Percentiles rank a stretch among this genome's conserved stretches.
Evolutionary conservation across 768 basidiomycete species (phyloP).

Genomic region (Tulasnella sp.): DNA sequence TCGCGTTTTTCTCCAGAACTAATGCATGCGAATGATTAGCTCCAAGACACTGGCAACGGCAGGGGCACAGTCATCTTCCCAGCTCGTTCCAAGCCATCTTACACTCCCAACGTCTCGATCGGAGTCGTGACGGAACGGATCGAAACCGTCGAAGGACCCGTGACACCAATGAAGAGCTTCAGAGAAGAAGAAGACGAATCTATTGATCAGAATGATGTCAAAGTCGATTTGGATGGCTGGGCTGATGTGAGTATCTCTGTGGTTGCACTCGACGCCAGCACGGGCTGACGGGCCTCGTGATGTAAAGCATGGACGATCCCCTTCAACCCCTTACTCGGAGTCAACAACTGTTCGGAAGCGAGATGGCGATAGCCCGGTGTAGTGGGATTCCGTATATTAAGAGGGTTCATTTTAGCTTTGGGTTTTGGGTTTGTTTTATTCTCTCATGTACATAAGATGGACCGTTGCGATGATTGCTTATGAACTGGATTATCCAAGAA

Average conservation of each 20-base stretch:
- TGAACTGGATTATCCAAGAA: not conserved
- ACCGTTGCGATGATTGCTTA: not conserved
- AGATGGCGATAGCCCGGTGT: not conserved
- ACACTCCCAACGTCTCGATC: not conserved
- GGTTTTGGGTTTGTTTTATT: not conserved
- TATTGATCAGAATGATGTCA: not conserved
- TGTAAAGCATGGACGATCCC: not conserved
- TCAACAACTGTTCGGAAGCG: not conserved
- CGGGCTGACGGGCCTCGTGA: not conserved
- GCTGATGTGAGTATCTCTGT: not conserved
- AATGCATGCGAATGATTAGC: not conserved
- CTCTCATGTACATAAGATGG: not conserved
- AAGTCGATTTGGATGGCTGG: conserved; percentile 1
- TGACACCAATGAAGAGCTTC: not conserved
- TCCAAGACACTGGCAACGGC: not conserved
- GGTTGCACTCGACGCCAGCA: not conserved
- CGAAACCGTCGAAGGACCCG: not conserved
- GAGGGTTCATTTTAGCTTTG: not conserved
- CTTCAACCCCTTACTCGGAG: not conserved
- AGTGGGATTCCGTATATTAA: not conserved
- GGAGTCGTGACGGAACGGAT: not conserved
- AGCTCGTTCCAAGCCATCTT: not conserved
- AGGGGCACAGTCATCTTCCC: not conserved
- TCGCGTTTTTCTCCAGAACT: not conserved
- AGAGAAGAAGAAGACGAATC: not conserved